Conservation (phyloP, 2,329 filamentous ascomycete species). For the Neonectria ditissima region DNA sequence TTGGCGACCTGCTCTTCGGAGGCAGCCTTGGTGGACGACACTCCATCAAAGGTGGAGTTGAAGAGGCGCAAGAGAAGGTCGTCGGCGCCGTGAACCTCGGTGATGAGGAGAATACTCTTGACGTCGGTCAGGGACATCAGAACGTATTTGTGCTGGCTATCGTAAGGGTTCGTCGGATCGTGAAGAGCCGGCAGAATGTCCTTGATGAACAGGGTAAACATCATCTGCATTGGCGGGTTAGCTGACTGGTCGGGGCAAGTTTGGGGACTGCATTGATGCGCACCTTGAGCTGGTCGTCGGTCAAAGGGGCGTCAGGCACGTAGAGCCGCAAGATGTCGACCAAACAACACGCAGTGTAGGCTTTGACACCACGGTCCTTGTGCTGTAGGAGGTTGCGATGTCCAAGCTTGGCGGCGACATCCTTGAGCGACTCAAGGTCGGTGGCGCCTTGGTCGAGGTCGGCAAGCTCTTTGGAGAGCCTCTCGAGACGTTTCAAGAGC, state of each 20-base stretch:
- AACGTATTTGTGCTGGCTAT: conserved; percentile 92
- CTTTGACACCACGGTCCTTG: conserved; percentile 93
- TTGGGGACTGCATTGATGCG: conserved; percentile 15
- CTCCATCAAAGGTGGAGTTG: conserved; percentile 89
- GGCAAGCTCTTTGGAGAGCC: conserved; percentile 83
- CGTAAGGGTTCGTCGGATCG: conserved; percentile 89
- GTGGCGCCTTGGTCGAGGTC: conserved; percentile 89
- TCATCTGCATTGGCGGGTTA: conserved; percentile 71
- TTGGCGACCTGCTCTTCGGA: conserved; percentile 88
- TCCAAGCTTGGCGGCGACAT: conserved; percentile 87
- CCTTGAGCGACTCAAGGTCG: conserved; percentile 83
- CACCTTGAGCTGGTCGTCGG: conserved; percentile 89
- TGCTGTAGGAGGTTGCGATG: conserved; percentile 86
- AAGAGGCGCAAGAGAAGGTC: conserved; percentile 85
- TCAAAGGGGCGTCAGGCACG: conserved; percentile 95
- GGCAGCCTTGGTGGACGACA: conserved; percentile 80
- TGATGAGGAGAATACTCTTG: conserved; percentile 92
- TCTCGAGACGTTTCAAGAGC: conserved; percentile 83
- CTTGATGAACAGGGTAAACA: conserved; percentile 89
- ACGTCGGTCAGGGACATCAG: conserved; percentile 89
- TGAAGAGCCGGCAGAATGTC: conserved; percentile 86
- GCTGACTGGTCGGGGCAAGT: conserved; percentile 21
- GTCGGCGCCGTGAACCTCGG: conserved; percentile 86
- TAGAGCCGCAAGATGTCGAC: conserved; percentile 94
- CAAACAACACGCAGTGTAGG: conserved; percentile 87